phyloP scores from a whole-genome alignment of 805 yeast species.

The Saccharomycopsis sp. region DNA sequence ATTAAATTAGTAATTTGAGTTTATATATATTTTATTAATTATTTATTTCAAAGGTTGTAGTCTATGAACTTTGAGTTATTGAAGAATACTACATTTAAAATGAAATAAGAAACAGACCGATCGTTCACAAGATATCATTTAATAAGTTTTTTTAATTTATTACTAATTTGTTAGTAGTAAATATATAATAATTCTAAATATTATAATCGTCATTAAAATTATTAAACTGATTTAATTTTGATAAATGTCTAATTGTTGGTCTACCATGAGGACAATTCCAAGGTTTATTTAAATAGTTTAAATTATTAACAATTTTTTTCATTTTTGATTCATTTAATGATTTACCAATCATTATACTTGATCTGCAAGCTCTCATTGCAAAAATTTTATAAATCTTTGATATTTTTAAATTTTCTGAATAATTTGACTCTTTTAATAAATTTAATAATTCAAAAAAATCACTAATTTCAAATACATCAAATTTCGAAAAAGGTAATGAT shows the following conservation, averaged over 20 bases:
- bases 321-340: constrained; percentile 48
- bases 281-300: constrained; percentile 74
- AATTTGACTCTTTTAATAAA: constrained; percentile 45
- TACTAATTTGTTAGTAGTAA: no score
- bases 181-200: no score
- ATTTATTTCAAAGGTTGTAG: no score
- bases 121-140: no score
- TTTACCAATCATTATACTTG: constrained; percentile 89
- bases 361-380: constrained; percentile 93
- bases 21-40: no score
- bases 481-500: constrained; percentile 67
- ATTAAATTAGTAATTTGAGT: no score
- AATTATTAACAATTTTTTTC: constrained; percentile 55
- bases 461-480: constrained; percentile 49
- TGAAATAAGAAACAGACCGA: no score
- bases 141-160: no score
- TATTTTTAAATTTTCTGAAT: constrained; percentile 38
- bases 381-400: constrained; percentile 74
- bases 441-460: constrained; percentile 66
- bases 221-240: constrained; percentile 42
- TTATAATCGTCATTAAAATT: constrained; percentile 38
- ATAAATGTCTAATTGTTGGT: constrained; percentile 89
- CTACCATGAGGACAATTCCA: constrained; percentile 98
- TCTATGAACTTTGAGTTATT: no score
- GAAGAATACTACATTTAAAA: no score